Evolutionary conservation across 2,329 filamentous ascomycete species (phyloP).

Genomic region (Aspergillus aculeatus): DNA sequence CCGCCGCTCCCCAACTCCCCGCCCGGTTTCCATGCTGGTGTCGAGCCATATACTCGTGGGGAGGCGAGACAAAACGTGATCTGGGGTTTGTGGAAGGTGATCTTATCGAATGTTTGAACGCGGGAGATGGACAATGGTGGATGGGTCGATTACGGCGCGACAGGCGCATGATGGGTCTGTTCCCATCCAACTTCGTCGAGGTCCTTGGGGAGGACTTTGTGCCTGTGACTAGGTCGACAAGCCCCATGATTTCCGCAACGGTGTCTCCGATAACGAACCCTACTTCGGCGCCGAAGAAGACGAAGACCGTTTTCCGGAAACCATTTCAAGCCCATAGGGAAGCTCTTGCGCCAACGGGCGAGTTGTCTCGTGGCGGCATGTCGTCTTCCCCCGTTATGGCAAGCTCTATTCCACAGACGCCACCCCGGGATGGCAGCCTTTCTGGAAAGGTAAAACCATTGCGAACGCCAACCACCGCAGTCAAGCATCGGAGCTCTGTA

Average conservation of each 20-base stretch:
- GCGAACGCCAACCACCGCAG: conserved; percentile 38
- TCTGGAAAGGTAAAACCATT: conserved; percentile 33
- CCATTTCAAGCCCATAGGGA: conserved; percentile 64
- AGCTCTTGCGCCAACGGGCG: conserved; percentile 42
- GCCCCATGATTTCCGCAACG: conserved; percentile 55
- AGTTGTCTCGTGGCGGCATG: conserved; percentile 30
- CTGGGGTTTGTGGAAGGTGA: conserved; percentile 97
- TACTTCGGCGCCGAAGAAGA: conserved; percentile 56
- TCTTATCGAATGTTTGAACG: conserved; percentile 96
- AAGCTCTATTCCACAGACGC: conserved; percentile 36
- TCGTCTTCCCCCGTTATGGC: conserved; percentile 36
- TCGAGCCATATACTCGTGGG: conserved; percentile 88
- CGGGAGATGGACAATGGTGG: conserved; percentile 98
- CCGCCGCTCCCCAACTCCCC: conserved; percentile 57
- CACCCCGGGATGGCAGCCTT: conserved; percentile 36
- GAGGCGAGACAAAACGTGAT: conserved; percentile 91
- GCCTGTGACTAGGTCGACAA: conserved; percentile 56
- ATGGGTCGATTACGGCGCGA: conserved; percentile 88
- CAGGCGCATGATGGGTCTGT: conserved; percentile 84
- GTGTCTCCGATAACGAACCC: conserved; percentile 44
- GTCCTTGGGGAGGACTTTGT: conserved; percentile 82
- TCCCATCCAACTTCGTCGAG: conserved; percentile 96
- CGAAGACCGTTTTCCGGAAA: conserved; percentile 61
- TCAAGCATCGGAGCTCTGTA: conserved; percentile 38
- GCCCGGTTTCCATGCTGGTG: conserved; percentile 87